These are phyloP conservation scores for Ophiocordyceps camponoti-saundersi DNA, from an alignment of 2,329 filamentous ascomycete species.

Conservation along the genomic window DNA sequence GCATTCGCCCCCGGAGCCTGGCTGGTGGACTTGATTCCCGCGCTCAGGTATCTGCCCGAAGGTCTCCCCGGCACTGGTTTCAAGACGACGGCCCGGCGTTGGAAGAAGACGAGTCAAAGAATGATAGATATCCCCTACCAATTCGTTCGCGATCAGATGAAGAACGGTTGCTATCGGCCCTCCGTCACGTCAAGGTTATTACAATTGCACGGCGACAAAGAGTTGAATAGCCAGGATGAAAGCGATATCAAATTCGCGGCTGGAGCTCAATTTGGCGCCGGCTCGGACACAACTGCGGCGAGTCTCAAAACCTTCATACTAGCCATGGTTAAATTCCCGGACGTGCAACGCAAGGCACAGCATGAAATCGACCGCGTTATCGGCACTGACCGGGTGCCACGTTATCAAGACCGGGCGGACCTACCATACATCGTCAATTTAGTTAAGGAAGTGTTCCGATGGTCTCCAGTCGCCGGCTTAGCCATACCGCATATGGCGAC, in stretches of 20 bases:
- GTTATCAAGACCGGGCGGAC: slow-evolving; percentile 20
- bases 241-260: slow-evolving; percentile 1
- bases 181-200: neutral
- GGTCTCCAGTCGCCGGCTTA: slow-evolving; percentile 15
- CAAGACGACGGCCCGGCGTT: neutral
- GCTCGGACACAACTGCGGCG: slow-evolving; percentile 2
- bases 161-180: neutral
- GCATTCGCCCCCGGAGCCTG: slow-evolving; percentile 13
- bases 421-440: slow-evolving; percentile 23
- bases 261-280: slow-evolving; percentile 3
- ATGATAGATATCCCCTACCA: neutral
- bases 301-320: slow-evolving; percentile 17
- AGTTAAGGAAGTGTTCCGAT: slow-evolving; percentile 14
- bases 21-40: slow-evolving; percentile 11
- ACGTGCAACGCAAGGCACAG: slow-evolving; percentile 23
- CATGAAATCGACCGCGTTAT: slow-evolving; percentile 24
- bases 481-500: slow-evolving; percentile 20
- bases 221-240: neutral
- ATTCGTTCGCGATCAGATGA: neutral
- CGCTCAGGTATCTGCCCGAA: neutral
- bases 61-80: neutral
- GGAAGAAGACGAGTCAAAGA: neutral
- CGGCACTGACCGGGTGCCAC: slow-evolving; percentile 22
- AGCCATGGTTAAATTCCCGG: slow-evolving; percentile 26
- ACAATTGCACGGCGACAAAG: neutral